Evolutionary conservation across 2,329 filamentous ascomycete species (phyloP).

Genomic region (Trichoderma afroharzianum): DNA sequence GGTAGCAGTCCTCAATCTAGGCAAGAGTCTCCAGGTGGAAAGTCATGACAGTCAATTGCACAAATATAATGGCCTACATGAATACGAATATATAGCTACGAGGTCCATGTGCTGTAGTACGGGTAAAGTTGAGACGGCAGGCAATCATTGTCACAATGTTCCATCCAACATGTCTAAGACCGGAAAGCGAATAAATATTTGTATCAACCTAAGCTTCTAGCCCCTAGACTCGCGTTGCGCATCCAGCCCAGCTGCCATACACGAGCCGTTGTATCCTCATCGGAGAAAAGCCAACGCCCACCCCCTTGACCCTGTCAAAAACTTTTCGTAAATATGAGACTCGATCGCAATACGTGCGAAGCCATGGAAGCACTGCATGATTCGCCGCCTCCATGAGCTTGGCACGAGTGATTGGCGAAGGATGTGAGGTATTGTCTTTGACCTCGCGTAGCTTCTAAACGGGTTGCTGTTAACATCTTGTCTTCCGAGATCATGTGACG

Average conservation of each 20-base stretch:
- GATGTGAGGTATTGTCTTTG: constrained; percentile 30
- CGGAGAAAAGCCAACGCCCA: constrained; percentile 47
- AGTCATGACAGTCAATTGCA: not conserved
- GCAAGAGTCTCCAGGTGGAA: not conserved
- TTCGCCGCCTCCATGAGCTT: constrained; percentile 44
- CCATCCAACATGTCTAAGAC: constrained; percentile 30
- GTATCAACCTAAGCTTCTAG: constrained; percentile 54
- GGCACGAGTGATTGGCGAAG: constrained; percentile 36
- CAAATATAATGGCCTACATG: not conserved
- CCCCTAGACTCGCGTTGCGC: constrained; percentile 46
- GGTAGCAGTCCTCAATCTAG: not conserved
- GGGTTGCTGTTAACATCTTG: constrained; percentile 23
- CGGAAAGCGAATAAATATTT: constrained; percentile 48
- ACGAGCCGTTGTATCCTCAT: constrained; percentile 45
- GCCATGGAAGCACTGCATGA: constrained; percentile 42
- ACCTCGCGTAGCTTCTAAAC: constrained; percentile 31
- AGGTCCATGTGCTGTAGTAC: not conserved
- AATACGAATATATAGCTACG: not conserved
- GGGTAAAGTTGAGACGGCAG: not conserved
- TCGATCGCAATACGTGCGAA: constrained; percentile 47
- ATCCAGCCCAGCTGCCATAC: constrained; percentile 47
- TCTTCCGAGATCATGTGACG: not conserved
- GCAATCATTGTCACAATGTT: constrained; percentile 25
- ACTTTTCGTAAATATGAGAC: constrained; percentile 57
- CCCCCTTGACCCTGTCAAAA: constrained; percentile 53